Evolutionary conservation across 1,284 basidiomycete species (phyloP).

Genomic region (Fomitopsis schrenkii): DNA sequence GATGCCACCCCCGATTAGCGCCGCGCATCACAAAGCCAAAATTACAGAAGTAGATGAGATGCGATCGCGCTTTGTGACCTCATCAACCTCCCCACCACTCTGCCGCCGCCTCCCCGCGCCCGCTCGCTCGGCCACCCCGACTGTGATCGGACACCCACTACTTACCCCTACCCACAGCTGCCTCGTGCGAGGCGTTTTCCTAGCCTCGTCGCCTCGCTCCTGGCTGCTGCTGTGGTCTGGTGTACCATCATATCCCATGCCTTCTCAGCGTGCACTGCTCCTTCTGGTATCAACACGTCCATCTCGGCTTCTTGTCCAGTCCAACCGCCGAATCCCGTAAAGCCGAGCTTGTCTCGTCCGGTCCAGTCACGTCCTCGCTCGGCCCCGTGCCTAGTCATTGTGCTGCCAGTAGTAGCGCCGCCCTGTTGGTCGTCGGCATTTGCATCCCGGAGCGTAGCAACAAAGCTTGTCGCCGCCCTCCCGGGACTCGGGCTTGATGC

Average conservation of each 20-base stretch:
- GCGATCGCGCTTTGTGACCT: conserved; percentile 5
- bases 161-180: neutral
- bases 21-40: neutral
- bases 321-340: neutral
- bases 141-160: neutral
- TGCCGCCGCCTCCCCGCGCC: neutral
- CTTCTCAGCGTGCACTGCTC: neutral
- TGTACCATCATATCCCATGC: neutral
- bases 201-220: neutral
- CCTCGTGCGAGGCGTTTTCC: neutral
- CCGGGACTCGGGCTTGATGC: too few relatives aligned
- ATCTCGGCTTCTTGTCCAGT: neutral
- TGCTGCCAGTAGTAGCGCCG: too few relatives aligned
- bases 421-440: too few relatives aligned
- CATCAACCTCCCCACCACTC: neutral
- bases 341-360: neutral
- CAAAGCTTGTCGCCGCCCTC: too few relatives aligned
- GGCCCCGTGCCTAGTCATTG: neutral
- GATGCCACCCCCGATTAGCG: neutral
- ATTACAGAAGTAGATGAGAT: neutral
- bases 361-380: neutral
- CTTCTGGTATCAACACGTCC: neutral
- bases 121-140: neutral
- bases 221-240: neutral
- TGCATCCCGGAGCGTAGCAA: too few relatives aligned